Evolutionary conservation across 257 asterid genomes (phyloP).

Genomic region (Nyctanthes arbortristis): DNA sequence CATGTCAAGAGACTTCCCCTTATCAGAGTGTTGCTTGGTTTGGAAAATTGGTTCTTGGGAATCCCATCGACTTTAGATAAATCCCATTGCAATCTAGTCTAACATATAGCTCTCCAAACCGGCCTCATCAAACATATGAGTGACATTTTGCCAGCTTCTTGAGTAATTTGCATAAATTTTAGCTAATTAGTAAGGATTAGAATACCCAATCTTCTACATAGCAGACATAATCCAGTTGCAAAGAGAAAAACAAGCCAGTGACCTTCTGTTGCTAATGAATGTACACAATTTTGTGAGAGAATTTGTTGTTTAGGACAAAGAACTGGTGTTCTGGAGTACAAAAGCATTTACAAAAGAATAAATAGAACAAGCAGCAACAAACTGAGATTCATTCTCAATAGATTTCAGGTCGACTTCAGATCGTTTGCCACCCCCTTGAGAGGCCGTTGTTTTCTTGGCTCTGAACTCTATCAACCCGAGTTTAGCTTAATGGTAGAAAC

Average conservation of each 20-base stretch:
- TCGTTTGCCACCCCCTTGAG: not conserved
- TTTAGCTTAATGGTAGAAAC: not conserved
- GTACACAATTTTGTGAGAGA: not conserved
- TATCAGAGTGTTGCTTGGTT: too few relatives aligned
- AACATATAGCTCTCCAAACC: too few relatives aligned
- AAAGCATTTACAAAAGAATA: not conserved
- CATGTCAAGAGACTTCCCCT: too few relatives aligned
- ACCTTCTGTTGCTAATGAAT: not conserved
- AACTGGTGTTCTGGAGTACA: not conserved
- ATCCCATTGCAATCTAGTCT: too few relatives aligned
- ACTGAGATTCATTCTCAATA: not conserved
- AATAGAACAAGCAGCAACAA: not conserved
- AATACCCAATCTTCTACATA: too few relatives aligned
- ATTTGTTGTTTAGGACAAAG: too few relatives aligned
- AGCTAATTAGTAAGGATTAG: too few relatives aligned
- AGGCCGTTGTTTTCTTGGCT: not conserved
- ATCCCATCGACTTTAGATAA: too few relatives aligned
- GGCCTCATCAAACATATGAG: too few relatives aligned
- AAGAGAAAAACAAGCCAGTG: not conserved
- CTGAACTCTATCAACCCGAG: not conserved
- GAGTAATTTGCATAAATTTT: too few relatives aligned
- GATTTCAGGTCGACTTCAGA: not conserved
- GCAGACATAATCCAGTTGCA: not conserved
- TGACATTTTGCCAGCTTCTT: too few relatives aligned
- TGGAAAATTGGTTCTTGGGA: too few relatives aligned